Evolutionary conservation across 768 basidiomycete species (phyloP).

Genomic region (Candolleomyces efflorescens): DNA sequence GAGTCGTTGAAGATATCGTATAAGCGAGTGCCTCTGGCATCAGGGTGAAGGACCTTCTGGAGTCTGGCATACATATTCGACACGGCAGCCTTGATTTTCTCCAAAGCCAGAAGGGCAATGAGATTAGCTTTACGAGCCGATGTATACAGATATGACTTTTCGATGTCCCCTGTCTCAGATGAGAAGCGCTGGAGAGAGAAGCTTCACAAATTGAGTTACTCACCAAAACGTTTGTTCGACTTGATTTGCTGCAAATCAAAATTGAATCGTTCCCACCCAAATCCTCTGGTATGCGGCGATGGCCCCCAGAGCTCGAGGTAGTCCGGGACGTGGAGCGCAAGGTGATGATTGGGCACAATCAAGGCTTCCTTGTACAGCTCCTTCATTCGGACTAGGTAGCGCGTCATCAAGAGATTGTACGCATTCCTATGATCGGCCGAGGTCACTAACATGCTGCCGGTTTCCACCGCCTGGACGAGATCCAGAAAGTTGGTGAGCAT

Average conservation of each 20-base stretch:
- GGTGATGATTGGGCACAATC: slow-evolving; percentile 26
- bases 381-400: slow-evolving; percentile 16
- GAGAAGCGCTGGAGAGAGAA: too few relatives aligned
- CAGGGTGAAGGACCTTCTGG: too few relatives aligned
- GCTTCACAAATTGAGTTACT: too few relatives aligned
- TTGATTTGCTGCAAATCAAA: background rate
- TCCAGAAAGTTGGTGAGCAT: slow-evolving; percentile 28
- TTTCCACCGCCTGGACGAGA: slow-evolving; percentile 19
- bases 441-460: slow-evolving; percentile 14
- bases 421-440: slow-evolving; percentile 2
- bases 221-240: slow-evolving; percentile 2
- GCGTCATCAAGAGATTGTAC: slow-evolving; percentile 10
- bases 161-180: too few relatives aligned
- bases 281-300: slow-evolving; percentile 3
- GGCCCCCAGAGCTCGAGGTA: slow-evolving; percentile 26
- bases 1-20: too few relatives aligned
- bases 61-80: too few relatives aligned
- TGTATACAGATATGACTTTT: too few relatives aligned
- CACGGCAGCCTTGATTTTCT: too few relatives aligned
- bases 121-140: too few relatives aligned
- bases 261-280: background rate
- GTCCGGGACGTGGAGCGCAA: slow-evolving; percentile 25
- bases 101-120: too few relatives aligned
- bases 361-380: slow-evolving; percentile 18
- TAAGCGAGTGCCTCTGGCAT: too few relatives aligned